Evolutionary conservation across 352 stramenopile species (phyloP).

Genomic region (Phytophthora constricta): DNA sequence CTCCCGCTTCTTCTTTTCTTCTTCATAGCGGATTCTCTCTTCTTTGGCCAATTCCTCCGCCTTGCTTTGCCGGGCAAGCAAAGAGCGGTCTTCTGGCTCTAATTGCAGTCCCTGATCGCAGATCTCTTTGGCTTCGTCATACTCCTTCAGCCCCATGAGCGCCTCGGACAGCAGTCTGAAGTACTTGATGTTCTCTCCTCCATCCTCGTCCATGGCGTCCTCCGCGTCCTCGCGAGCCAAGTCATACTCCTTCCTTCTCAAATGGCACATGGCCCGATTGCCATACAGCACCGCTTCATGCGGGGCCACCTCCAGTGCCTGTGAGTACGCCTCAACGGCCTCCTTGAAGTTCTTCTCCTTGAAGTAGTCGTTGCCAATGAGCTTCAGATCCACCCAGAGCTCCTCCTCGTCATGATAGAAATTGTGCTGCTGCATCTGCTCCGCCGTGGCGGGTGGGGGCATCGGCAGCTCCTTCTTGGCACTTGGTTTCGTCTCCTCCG

Average conservation of each 20-base stretch:
- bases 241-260: constrained; percentile 37
- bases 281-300: constrained; percentile 41
- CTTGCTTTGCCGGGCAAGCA: constrained; percentile 29
- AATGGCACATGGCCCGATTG: constrained; percentile 45
- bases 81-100: constrained; percentile 23
- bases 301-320: constrained; percentile 31
- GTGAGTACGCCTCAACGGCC: constrained; percentile 40
- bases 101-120: constrained; percentile 48
- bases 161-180: constrained; percentile 46
- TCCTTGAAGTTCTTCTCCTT: constrained; percentile 40
- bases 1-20: constrained; percentile 37
- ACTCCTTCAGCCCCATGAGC: constrained; percentile 44
- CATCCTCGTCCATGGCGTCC: constrained; percentile 40
- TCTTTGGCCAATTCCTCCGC: constrained; percentile 22
- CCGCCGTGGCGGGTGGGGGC: constrained; percentile 21
- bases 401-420: constrained; percentile 28
- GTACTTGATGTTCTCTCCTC: constrained; percentile 40
- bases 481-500: neutral
- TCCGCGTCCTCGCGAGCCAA: constrained; percentile 41
- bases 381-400: constrained; percentile 41
- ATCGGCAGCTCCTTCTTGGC: constrained; percentile 2
- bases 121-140: constrained; percentile 39
- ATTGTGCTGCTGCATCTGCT: constrained; percentile 37
- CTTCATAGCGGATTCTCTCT: constrained; percentile 21
- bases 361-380: constrained; percentile 43